Percentiles rank a stretch among this genome's conserved stretches.
These are phyloP conservation scores for Crucibulum parvulum DNA, from an alignment of 1,284 basidiomycete species.

Conservation along the genomic window DNA sequence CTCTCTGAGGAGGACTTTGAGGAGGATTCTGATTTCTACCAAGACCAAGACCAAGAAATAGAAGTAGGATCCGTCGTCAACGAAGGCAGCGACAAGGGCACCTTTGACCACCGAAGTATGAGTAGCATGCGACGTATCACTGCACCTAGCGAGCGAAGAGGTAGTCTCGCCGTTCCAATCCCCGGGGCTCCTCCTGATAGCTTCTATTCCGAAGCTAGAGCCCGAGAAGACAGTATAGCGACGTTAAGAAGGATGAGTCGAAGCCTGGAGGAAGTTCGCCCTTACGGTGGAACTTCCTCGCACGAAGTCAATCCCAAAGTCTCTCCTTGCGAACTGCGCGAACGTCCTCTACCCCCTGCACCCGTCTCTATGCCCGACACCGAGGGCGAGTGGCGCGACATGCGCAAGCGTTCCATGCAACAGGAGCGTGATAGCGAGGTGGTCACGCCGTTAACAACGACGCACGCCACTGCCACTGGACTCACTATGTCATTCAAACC, in stretches of 20 bases:
- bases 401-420: constrained; percentile 37
- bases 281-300: constrained; percentile 17
- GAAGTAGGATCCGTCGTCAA: constrained; percentile 43
- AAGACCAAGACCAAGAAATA: constrained; percentile 13
- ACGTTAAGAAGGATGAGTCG: constrained; percentile 60
- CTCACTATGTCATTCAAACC: constrained; percentile 1
- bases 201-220: constrained; percentile 30
- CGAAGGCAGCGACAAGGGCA: constrained; percentile 26
- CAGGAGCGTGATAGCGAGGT: constrained; percentile 22
- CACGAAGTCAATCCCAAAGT: constrained; percentile 3
- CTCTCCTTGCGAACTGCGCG: constrained; percentile 20
- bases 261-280: constrained; percentile 53
- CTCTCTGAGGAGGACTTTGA: constrained; percentile 59
- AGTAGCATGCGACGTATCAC: neutral
- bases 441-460: constrained; percentile 3
- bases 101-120: constrained; percentile 10
- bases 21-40: constrained; percentile 35
- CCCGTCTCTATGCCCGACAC: constrained; percentile 50
- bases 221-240: constrained; percentile 54
- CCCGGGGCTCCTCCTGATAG: constrained; percentile 30
- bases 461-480: constrained; percentile 3
- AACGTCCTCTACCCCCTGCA: constrained; percentile 23
- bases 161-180: constrained; percentile 54
- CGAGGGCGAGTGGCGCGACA: constrained; percentile 54
- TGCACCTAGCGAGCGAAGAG: constrained; percentile 35